A percentile compares a stretch with the other conserved stretches of the same genome.
Conservation (phyloP, 2,329 filamentous ascomycete genomes). For the Penicillium glabrum region DNA sequence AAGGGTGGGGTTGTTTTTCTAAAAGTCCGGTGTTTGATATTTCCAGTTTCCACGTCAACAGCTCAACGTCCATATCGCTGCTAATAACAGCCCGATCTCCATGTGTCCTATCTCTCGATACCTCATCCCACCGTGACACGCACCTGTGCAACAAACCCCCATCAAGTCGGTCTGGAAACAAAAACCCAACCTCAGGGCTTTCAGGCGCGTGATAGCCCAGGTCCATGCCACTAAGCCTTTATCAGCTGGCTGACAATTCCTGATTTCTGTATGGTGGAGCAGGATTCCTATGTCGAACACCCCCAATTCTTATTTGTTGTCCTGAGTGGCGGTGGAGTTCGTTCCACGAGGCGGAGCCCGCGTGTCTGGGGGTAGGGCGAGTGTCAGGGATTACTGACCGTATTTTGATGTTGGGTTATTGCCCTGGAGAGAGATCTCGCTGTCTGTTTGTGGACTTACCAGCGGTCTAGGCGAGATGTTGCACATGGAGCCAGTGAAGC, state of each 20-base stretch:
- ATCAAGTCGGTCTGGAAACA: slow-evolving; percentile 10
- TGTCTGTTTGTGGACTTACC: slow-evolving; percentile 1
- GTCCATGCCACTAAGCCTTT: neutral
- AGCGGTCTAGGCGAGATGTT: slow-evolving; percentile 8
- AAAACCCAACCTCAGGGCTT: slow-evolving; percentile 1
- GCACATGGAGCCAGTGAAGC: slow-evolving; percentile 1
- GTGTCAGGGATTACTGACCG: neutral
- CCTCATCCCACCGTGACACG: slow-evolving; percentile 25
- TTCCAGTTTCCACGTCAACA: neutral
- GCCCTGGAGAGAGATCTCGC: neutral
- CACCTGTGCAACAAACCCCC: slow-evolving; percentile 17
- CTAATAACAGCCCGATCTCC: neutral
- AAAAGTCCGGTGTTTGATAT: neutral
- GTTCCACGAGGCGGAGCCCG: neutral
- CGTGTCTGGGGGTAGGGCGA: neutral
- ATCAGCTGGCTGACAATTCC: slow-evolving; percentile 5
- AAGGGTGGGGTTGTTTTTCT: neutral
- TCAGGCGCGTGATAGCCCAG: slow-evolving; percentile 12
- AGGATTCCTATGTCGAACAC: neutral
- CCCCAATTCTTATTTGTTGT: neutral
- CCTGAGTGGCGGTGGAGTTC: neutral
- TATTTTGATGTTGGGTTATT: neutral
- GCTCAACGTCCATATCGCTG: neutral
- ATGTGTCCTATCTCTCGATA: neutral
- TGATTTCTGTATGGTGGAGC: neutral